These are phyloP conservation scores for Populus tomentosa DNA, from an alignment of 441 rosid species.

Conservation along the genomic window DNA sequence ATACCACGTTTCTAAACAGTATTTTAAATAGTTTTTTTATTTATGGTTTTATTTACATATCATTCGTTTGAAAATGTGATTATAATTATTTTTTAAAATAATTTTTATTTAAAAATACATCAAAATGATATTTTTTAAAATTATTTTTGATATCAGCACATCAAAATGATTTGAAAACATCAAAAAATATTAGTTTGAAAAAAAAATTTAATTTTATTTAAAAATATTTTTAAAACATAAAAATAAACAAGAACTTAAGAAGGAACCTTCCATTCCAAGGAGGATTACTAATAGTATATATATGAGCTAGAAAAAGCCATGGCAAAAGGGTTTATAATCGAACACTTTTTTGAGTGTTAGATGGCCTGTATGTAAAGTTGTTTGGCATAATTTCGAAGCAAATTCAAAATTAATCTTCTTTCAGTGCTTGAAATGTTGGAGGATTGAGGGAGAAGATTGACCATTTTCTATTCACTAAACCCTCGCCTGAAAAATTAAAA, in stretches of 20 bases:
- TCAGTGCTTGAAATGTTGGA: background rate
- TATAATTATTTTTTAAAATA: too few relatives aligned
- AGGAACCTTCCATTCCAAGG: background rate
- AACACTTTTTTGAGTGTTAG: background rate
- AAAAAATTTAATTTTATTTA: too few relatives aligned
- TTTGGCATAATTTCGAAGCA: too few relatives aligned
- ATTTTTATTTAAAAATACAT: too few relatives aligned
- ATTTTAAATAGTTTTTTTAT: background rate
- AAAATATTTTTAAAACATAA: too few relatives aligned
- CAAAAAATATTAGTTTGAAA: too few relatives aligned
- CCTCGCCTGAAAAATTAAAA: background rate
- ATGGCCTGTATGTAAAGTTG: background rate
- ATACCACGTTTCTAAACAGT: too few relatives aligned
- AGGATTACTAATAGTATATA: background rate
- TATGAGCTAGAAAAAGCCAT: background rate
- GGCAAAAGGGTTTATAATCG: background rate
- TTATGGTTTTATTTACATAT: background rate
- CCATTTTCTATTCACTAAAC: background rate
- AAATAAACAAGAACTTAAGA: too few relatives aligned
- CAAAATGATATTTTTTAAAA: too few relatives aligned
- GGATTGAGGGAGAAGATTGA: background rate
- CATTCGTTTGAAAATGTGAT: fast-evolving
- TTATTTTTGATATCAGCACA: too few relatives aligned
- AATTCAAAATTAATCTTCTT: background rate
- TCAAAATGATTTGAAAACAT: too few relatives aligned